These are phyloP conservation scores for Cutaneotrichosporon cavernicola DNA, from an alignment of 1,284 basidiomycete genomes.

Conservation along the genomic window DNA sequence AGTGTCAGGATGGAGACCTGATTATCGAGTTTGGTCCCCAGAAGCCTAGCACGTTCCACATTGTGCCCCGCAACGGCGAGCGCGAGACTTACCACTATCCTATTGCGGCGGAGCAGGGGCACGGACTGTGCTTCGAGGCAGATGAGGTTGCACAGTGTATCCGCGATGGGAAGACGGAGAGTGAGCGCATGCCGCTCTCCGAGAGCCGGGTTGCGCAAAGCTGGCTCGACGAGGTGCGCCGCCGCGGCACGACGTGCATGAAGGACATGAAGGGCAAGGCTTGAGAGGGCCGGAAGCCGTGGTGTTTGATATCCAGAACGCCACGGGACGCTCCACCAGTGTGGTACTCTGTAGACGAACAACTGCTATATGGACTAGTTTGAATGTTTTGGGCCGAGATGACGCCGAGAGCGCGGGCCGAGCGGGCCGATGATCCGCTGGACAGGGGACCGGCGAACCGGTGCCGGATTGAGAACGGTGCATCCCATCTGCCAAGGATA, in stretches of 20 bases:
- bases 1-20: conserved; percentile 29
- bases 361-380: no score
- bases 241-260: conserved; percentile 34
- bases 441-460: no score
- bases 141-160: conserved; percentile 74
- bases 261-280: conserved; percentile 33
- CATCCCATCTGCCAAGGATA: no score
- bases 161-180: conserved; percentile 71
- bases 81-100: conserved; percentile 13
- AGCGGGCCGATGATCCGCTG: no score
- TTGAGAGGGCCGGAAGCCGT: no score
- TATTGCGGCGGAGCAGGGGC: conserved; percentile 15
- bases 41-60: conserved; percentile 27
- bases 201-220: conserved; percentile 75
- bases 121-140: conserved; percentile 49
- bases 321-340: no score
- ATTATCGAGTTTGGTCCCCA: conserved; percentile 24
- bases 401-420: no score
- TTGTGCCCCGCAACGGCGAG: conserved; percentile 16
- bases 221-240: conserved; percentile 72
- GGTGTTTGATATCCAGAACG: no score
- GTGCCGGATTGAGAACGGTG: no score
- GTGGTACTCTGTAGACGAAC: no score
- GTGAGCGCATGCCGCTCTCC: conserved; percentile 67
- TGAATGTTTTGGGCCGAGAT: no score